These are phyloP conservation scores for Cyclotella kingstonii DNA, from an alignment of 108 stramenopile genomes.

Conservation along the genomic window DNA sequence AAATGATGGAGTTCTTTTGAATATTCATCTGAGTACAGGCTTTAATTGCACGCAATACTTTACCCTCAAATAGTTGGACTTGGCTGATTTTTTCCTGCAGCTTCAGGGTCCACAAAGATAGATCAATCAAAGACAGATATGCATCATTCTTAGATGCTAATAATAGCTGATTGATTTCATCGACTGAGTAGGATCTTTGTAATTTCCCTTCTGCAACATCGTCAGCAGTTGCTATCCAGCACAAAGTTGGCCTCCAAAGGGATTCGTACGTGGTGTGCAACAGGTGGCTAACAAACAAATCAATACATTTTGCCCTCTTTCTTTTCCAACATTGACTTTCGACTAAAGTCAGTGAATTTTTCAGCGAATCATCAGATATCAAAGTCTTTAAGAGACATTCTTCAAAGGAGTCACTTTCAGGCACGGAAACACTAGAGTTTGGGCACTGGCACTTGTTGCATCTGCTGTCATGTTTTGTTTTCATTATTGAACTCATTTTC, in stretches of 20 bases:
- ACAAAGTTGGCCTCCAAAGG: conserved; percentile 29
- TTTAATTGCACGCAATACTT: conserved; percentile 42
- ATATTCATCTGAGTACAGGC: conserved; percentile 32
- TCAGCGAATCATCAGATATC: conserved; percentile 20
- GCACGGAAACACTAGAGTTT: not conserved
- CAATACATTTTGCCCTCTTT: not conserved
- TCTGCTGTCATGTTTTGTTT: not conserved
- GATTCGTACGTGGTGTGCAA: conserved; percentile 2
- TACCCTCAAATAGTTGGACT: conserved; percentile 45
- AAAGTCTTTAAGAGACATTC: conserved; percentile 7
- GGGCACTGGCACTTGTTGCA: not conserved
- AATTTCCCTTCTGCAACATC: conserved; percentile 22
- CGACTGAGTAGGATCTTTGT: conserved; percentile 27
- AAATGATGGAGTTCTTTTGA: conserved; percentile 3
- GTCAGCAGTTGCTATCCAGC: conserved; percentile 35
- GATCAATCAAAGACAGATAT: conserved; percentile 45
- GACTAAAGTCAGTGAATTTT: conserved; percentile 5
- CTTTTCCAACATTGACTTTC: not conserved
- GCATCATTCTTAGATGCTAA: conserved; percentile 12
- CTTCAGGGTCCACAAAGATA: conserved; percentile 27
- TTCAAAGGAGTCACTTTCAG: conserved; percentile 11
- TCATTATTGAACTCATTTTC: not conserved
- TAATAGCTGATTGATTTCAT: conserved; percentile 49
- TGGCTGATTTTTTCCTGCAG: conserved; percentile 47
- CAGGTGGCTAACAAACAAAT: conserved; percentile 3